Base-by-base conservation (phyloP, 257 asterid species). In the Echium plantagineum region DNA sequence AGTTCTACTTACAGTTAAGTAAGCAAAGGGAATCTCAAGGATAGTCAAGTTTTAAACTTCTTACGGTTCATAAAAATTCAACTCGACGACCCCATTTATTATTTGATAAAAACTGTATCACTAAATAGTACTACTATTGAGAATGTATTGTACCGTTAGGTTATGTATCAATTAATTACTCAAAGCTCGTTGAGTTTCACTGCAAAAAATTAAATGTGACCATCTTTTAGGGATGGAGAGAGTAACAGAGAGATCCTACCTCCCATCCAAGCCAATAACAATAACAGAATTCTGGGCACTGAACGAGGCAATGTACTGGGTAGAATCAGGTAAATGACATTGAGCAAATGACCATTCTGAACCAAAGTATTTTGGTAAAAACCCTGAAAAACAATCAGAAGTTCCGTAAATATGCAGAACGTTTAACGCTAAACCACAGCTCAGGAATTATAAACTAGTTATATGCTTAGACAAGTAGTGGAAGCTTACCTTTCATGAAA, bases 291-390 rank as follows among this genome's bases (percentile, higher is more conserved):
- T 85, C 66, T 81, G 95, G 77, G 95, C 69, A 71, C 85, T 85
- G 74, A 90, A 87, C 57, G 96, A 84, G 65, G 90, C 79, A 61
- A 78, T 81, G 74, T 81, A 85, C 55, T 71, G 86, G 65, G 91
- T 78, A 67, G 66, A 64, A 56, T 81, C 96, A 19, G 95, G 85
- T 75, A 87, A 76, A 77, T 76, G 97, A 52, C 85, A 81, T 82
- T 82, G 97, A 64, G 96, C 95, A 80, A 90, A 87, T 55, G 97
- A 90, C 97, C 97, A 87, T 69, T 87, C 97, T 28, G 97, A 90
- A 81, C 97, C 87, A 74, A 90, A 90, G 77, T 87, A 90, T 75
- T 81, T 90, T 19, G 95, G 97, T 71, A 90, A 67, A 61, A 85
- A 79, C 70, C 97, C 97, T 90, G 89, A 55, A 71, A 8, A 47